Conservation (phyloP, 192 early-diverging fungal genomes). For the Obelidium mucronatum region DNA sequence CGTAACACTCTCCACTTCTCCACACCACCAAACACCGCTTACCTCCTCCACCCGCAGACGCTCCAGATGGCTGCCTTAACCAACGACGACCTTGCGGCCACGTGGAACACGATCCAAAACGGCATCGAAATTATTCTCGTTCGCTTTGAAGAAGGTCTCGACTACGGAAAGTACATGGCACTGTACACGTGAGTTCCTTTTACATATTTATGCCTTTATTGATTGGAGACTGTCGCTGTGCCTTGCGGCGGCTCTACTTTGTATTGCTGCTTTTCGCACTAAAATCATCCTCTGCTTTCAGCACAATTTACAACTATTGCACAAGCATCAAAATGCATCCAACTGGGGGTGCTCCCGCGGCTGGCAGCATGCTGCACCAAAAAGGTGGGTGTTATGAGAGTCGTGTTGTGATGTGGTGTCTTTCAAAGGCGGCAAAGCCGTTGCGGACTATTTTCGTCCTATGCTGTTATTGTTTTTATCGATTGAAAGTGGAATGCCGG, state of each 20-base stretch:
- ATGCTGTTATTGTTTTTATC: no score
- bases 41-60: background rate
- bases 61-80: slow-evolving; percentile 5
- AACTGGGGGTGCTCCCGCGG: slow-evolving; percentile 38
- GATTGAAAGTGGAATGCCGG: no score
- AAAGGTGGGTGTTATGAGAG: slow-evolving; percentile 26
- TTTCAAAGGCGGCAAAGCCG: no score
- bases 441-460: no score
- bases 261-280: slow-evolving; percentile 57
- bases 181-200: slow-evolving; percentile 78
- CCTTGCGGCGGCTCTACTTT: no score
- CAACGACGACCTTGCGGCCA: slow-evolving; percentile 38
- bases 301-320: slow-evolving; percentile 81
- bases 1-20: background rate
- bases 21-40: background rate
- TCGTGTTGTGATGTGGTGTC: no score
- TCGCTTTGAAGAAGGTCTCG: slow-evolving; percentile 75
- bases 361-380: slow-evolving; percentile 1
- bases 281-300: slow-evolving; percentile 74
- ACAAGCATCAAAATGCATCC: slow-evolving; percentile 58
- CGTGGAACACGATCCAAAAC: slow-evolving; percentile 77
- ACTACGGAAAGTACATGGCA: slow-evolving; percentile 78
- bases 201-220: background rate
- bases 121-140: slow-evolving; percentile 86
- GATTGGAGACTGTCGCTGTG: background rate